Conservation (phyloP, 768 basidiomycete species). For the Termitomyces titanicus region DNA sequence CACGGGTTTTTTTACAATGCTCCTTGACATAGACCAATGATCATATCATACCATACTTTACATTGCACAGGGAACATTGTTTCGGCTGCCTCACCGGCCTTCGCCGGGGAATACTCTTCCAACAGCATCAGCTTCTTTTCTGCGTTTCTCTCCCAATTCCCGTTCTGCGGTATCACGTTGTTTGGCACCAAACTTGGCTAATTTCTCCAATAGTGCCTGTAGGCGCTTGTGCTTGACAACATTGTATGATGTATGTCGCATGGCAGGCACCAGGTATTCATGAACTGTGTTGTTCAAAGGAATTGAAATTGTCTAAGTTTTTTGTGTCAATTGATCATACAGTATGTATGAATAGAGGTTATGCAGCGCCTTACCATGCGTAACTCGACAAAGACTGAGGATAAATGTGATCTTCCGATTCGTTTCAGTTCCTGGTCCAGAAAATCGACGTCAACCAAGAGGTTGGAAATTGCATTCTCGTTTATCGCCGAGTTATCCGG, state of each 20-base stretch:
- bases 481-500: slow-evolving; percentile 77
- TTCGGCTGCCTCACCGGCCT: slow-evolving; percentile 36
- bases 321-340: slow-evolving; percentile 1
- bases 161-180: slow-evolving; percentile 57
- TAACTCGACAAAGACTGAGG: slow-evolving; percentile 73
- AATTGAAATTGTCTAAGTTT: slow-evolving; percentile 61
- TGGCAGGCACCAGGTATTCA: slow-evolving; percentile 71
- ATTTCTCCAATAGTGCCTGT: slow-evolving; percentile 73
- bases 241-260: slow-evolving; percentile 64
- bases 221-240: slow-evolving; percentile 69
- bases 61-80: slow-evolving; percentile 3
- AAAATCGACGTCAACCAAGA: slow-evolving; percentile 84
- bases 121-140: slow-evolving; percentile 76
- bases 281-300: slow-evolving; percentile 70
- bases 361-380: slow-evolving; percentile 56
- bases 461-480: slow-evolving; percentile 84
- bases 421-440: slow-evolving; percentile 82
- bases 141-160: slow-evolving; percentile 67
- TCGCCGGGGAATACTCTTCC: slow-evolving; percentile 72
- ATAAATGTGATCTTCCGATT: slow-evolving; percentile 68
- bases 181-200: slow-evolving; percentile 62
- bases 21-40: slow-evolving; percentile 33
- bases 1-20: slow-evolving; percentile 25
- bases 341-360: slow-evolving; percentile 5
- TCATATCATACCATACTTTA: slow-evolving; percentile 17